Conservation (phyloP, 225 moss, liverwort and hornwort genomes). For the Physcomitrium patens region DNA sequence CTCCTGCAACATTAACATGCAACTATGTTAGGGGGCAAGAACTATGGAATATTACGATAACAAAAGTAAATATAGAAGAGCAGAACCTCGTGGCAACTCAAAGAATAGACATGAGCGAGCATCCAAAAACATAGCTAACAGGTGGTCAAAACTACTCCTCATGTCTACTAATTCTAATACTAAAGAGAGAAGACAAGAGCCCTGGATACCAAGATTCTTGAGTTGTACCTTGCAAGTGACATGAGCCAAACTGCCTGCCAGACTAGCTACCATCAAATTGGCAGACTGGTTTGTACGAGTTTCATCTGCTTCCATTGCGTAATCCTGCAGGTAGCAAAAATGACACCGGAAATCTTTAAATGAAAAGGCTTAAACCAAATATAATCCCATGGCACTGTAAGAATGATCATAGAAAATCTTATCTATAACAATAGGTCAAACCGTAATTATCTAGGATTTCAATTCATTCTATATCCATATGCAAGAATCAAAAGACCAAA, state of each 20-base stretch:
- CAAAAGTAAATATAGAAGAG: not conserved
- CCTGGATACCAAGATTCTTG: not conserved
- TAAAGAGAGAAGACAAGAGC: not conserved
- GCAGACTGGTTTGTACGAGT: conserved; percentile 64
- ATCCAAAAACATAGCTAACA: not conserved
- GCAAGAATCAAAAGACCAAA: not conserved
- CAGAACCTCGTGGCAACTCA: too few species aligned
- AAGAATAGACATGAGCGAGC: not conserved
- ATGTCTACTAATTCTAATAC: not conserved
- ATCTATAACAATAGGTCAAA: not conserved
- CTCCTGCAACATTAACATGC: conserved; percentile 41
- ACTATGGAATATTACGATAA: not conserved
- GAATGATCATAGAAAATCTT: not conserved
- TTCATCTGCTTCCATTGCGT: conserved; percentile 70
- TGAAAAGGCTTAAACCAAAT: not conserved
- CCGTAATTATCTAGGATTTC: not conserved
- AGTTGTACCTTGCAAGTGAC: conserved; percentile 62
- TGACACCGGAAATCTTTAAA: not conserved
- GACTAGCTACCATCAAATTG: conserved; percentile 75
- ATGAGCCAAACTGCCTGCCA: conserved; percentile 71
- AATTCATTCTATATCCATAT: not conserved
- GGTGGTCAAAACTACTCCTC: not conserved
- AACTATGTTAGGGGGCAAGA: not conserved
- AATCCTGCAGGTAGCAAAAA: conserved; percentile 43
- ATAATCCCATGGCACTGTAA: not conserved